phyloP scores from a whole-genome alignment of 1,139 yeast species.

The Meyerozyma carpophila region DNA sequence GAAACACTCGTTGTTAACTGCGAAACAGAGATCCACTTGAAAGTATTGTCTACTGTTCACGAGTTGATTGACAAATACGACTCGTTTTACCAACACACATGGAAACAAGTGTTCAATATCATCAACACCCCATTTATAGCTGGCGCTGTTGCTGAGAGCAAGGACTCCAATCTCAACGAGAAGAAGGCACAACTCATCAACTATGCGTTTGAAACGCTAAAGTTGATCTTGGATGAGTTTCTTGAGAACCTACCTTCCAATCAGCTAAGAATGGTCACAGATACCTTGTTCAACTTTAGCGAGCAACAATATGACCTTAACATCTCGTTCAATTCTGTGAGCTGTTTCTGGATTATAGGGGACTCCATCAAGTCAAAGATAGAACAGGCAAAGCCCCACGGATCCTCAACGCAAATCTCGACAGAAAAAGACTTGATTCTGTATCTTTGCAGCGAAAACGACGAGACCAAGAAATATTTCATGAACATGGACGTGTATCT shows the following conservation, averaged over 20 bases:
- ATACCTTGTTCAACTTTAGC: conserved; percentile 67
- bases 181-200: conserved; percentile 47
- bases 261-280: conserved; percentile 60
- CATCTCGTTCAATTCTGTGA: conserved; percentile 83
- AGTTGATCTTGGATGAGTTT: conserved; percentile 80
- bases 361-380: conserved; percentile 53
- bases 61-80: conserved; percentile 70
- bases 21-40: conserved; percentile 65
- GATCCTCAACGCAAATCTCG: conserved; percentile 5
- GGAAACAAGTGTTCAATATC: conserved; percentile 69
- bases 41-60: conserved; percentile 57
- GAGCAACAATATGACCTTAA: conserved; percentile 69
- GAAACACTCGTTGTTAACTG: conserved; percentile 43
- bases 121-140: conserved; percentile 62
- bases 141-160: conserved; percentile 14
- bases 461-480: conserved; percentile 11
- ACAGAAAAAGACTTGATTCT: conserved; percentile 1
- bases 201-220: conserved; percentile 73
- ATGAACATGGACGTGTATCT: conserved; percentile 58
- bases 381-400: conserved; percentile 3
- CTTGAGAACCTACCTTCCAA: conserved; percentile 60
- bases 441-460: conserved; percentile 12
- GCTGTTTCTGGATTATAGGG: conserved; percentile 87
- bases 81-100: conserved; percentile 48
- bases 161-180: conserved; percentile 29